These are phyloP conservation scores for Cystofilobasidium macerans DNA, from an alignment of 768 basidiomycete species.

Conservation along the genomic window DNA sequence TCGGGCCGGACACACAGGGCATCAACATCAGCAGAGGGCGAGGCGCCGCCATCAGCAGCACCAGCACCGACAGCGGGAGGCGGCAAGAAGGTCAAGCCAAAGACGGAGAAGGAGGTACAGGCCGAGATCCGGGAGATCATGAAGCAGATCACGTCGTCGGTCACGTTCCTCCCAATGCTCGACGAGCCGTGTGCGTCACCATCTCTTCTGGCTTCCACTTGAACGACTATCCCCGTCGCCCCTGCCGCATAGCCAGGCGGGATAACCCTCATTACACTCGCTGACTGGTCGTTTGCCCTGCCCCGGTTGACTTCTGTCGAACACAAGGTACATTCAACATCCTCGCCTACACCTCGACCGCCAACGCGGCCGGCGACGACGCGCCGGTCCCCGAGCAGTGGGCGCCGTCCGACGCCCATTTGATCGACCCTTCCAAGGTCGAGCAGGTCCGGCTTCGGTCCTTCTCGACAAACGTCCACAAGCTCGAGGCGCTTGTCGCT, in stretches of 20 bases:
- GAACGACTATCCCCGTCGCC: too few relatives aligned
- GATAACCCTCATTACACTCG: too few relatives aligned
- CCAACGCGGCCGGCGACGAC: slow-evolving; percentile 31
- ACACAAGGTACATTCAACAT: slow-evolving; percentile 75
- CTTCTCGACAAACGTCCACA: slow-evolving; percentile 96
- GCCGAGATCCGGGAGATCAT: slow-evolving; percentile 95
- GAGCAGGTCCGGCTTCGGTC: slow-evolving; percentile 71
- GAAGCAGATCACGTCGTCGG: slow-evolving; percentile 94
- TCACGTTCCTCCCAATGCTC: slow-evolving; percentile 90
- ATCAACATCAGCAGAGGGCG: slow-evolving; percentile 44
- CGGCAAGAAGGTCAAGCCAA: slow-evolving; percentile 34
- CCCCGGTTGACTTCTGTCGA: background rate
- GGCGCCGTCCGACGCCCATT: slow-evolving; percentile 86
- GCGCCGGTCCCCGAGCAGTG: slow-evolving; percentile 88
- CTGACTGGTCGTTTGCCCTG: too few relatives aligned
- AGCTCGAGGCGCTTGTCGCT: slow-evolving; percentile 94
- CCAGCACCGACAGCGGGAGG: background rate
- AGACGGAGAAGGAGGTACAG: slow-evolving; percentile 63
- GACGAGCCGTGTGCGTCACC: slow-evolving; percentile 52
- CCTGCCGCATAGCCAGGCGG: too few relatives aligned
- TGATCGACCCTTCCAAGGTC: slow-evolving; percentile 78
- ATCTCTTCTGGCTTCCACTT: background rate
- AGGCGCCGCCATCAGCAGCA: background rate
- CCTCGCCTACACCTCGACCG: slow-evolving; percentile 69
- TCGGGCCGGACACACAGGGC: background rate